phyloP scores from a whole-genome alignment of 2,329 filamentous ascomycete genomes.

The Ustulina deusta region DNA sequence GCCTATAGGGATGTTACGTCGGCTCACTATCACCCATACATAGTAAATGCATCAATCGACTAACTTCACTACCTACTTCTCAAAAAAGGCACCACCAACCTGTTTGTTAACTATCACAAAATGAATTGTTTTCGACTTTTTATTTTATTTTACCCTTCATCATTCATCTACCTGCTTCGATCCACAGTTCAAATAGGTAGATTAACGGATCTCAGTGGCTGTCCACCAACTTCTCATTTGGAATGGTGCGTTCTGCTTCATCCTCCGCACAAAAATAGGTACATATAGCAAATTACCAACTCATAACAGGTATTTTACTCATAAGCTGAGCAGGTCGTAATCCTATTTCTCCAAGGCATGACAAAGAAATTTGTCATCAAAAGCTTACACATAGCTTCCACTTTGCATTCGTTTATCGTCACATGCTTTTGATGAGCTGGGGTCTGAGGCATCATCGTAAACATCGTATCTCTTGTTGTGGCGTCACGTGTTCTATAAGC shows the following conservation, averaged over 20 bases:
- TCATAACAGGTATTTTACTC: neutral
- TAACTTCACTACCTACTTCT: no score
- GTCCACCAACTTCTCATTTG: conserved; percentile 7
- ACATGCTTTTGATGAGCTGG: conserved; percentile 8
- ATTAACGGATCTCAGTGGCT: neutral
- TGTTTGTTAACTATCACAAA: no score
- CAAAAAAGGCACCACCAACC: no score
- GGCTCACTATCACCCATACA: no score
- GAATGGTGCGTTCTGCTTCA: neutral
- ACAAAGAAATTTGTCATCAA: conserved; percentile 17
- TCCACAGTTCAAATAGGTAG: neutral
- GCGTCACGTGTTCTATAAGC: neutral
- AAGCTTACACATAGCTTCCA: conserved; percentile 9
- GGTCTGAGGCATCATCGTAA: conserved; percentile 3
- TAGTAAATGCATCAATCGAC: no score
- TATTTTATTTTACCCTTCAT: no score
- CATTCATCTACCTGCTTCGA: neutral
- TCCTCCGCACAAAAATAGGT: neutral
- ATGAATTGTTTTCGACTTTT: no score
- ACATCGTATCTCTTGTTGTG: conserved; percentile 9
- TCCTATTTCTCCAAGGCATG: conserved; percentile 17
- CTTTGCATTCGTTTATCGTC: conserved; percentile 1
- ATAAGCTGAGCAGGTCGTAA: conserved; percentile 6
- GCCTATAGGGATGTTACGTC: no score
- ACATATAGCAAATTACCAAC: conserved; percentile 31